Percentiles rank a stretch among this genome's conserved stretches.
These are phyloP conservation scores for Epichloe hybrida DNA, from an alignment of 2,329 filamentous ascomycete genomes.

Conservation along the genomic window DNA sequence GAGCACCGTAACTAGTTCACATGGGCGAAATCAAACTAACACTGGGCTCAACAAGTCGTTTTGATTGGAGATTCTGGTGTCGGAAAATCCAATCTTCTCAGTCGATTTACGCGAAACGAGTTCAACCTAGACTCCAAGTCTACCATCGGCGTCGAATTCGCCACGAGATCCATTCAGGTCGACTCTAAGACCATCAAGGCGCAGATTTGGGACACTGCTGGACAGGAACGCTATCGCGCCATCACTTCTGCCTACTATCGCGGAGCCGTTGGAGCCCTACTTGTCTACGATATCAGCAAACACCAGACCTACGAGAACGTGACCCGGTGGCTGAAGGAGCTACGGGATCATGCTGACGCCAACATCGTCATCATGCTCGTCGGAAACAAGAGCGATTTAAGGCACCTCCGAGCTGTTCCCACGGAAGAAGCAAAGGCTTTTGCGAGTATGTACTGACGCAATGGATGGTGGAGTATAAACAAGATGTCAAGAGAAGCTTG, in stretches of 20 bases:
- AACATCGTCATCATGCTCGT: slow-evolving; percentile 99
- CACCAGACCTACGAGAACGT: slow-evolving; percentile 99
- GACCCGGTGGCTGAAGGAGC: slow-evolving; percentile 96
- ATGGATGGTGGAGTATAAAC: not conserved
- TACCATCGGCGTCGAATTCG: slow-evolving; percentile 98
- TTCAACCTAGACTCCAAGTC: slow-evolving; percentile 99
- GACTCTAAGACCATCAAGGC: slow-evolving; percentile 99
- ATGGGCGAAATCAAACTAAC: slow-evolving; percentile 17
- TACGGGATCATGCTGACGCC: slow-evolving; percentile 92
- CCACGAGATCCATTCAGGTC: slow-evolving; percentile 95
- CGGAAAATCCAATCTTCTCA: slow-evolving; percentile 99
- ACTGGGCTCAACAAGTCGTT: slow-evolving; percentile 51
- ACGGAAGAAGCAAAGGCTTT: slow-evolving; percentile 97
- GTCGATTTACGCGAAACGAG: slow-evolving; percentile 98
- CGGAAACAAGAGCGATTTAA: slow-evolving; percentile 99
- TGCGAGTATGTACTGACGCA: slow-evolving; percentile 53
- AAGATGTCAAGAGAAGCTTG: not conserved
- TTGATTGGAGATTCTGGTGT: slow-evolving; percentile 98
- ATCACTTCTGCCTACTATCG: slow-evolving; percentile 99
- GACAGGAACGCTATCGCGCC: slow-evolving; percentile 96
- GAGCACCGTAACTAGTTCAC: not conserved
- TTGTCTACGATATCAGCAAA: slow-evolving; percentile 99
- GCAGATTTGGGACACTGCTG: slow-evolving; percentile 99
- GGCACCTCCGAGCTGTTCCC: slow-evolving; percentile 88
- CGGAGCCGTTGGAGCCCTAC: slow-evolving; percentile 88